A percentile compares a stretch with the other conserved stretches of the same genome.
phyloP scores from a whole-genome alignment of 805 yeast species.

The Metschnikowia hibisci region DNA sequence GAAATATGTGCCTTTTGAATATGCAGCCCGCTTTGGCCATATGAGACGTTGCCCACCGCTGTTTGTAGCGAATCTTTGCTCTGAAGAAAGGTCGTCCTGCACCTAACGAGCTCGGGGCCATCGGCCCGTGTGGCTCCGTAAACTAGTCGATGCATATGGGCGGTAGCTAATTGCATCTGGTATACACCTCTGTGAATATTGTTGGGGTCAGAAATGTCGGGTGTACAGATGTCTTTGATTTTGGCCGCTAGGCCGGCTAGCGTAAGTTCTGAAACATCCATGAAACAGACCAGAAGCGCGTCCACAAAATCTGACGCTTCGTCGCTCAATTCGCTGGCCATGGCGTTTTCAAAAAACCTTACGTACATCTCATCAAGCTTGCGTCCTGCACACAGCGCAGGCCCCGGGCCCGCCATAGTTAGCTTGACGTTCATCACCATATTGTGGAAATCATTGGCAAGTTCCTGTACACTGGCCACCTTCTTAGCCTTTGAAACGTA shows the following conservation, averaged over 20 bases:
- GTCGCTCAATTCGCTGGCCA: conserved; percentile 1
- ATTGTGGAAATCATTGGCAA: neutral
- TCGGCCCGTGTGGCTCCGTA: neutral
- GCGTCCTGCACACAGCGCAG: conserved; percentile 4
- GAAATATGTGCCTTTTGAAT: conserved; percentile 22
- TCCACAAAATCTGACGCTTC: neutral
- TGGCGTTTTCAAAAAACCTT: conserved; percentile 13
- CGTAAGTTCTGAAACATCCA: neutral
- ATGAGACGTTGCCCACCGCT: conserved; percentile 19
- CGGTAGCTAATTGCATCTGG: conserved; percentile 15
- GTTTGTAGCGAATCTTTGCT: conserved; percentile 19
- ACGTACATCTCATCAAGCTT: conserved; percentile 22
- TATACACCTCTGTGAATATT: conserved; percentile 18
- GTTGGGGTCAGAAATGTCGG: conserved; percentile 2
- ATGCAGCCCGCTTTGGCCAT: conserved; percentile 5
- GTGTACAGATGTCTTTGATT: conserved; percentile 1
- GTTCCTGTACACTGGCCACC: neutral
- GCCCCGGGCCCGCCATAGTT: conserved; percentile 10
- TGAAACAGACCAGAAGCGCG: conserved; percentile 2
- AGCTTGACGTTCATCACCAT: neutral
- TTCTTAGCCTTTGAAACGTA: conserved; percentile 1
- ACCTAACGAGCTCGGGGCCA: conserved; percentile 8
- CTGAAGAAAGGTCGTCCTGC: conserved; percentile 11
- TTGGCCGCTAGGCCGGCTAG: neutral
- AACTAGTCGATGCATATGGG: neutral